Evolutionary conservation across 1,284 basidiomycete species (phyloP), one percentile per base, ranked within the genome.

Genomic region (Wallemia mellicola): DNA sequence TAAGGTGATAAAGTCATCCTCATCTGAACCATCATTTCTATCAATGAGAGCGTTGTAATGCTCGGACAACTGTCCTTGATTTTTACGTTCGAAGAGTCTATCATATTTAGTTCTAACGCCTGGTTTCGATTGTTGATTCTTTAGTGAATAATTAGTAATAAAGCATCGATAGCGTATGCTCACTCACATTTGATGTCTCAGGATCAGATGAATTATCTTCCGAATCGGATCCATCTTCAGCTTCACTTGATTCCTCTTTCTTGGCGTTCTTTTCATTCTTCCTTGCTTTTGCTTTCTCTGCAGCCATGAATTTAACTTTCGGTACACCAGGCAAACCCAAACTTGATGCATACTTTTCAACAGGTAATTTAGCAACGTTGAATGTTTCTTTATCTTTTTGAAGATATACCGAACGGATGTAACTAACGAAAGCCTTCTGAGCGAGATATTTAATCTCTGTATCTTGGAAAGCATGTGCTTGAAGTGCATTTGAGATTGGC

Each of bases 361-460:
- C 75, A 0, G 91, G 89, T 9, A 94, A 76, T 61, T 82, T 79
- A 1, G 78, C 76, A 27, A 96, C 72, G 67, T 88, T 83, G 75
- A 98, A 98, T 63, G 89, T 80, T 1, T 79, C 74, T 69, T 96
- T 98, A 73, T 98, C 82, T 69, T 88, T 92, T 65, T 96, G 91
- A 27, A 98, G 73, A 68, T 94, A 77, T 32, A 99, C 74, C 0
- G 89, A 94, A 24, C 88, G 84, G 64, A 96, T 76, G 69, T 99
- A 98, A 2, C 89, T 94, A 22, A 96, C 84, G 68, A 98, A 95
- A 0, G 92, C 86, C 85, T 95, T 68, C 1, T 98, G 92, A 5
- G 83, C 94, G 5, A 98, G 78, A 68, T 96, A 94, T 70, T 98
- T 99, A 70, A 98, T 83, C 69, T 98, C 88, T 0, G 89, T 85